Base-by-base conservation (phyloP, 108 stramenopile genomes). In the Seminavis robusta region DNA sequence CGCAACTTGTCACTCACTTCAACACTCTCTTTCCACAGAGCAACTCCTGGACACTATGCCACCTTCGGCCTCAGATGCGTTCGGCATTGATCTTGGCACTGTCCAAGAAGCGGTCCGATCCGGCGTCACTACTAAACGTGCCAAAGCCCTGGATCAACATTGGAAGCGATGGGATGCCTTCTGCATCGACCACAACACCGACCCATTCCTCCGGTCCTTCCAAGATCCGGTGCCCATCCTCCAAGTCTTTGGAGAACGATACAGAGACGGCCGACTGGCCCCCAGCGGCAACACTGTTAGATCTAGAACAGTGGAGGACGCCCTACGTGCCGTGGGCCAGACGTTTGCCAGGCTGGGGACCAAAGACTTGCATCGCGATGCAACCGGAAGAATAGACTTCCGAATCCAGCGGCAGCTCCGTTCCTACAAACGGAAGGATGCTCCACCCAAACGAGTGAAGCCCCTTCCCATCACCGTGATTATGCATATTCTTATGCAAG, bases 401-500 rank as follows among this genome's bases (percentile, higher is more conserved):
- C 65, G 72, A 1, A 37, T 67, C 4, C 20, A 24, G 1, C 41
- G 55, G 2, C 47, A 46, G 20, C 9, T 68, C 10, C 55, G 44
- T 15, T 3, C 38, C 17, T 67, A 67, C 56, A 30, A 0, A 54
- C 19, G 61, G 56, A 38, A 39, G 33, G 77, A 78, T 26, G 67
- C 62, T n/a, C 58, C 73, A 11, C 69, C 74, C 0, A 30, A 30
- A 3, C 59, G 73, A 9, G 62, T 76, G 40, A 74, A 78, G 17
- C 70, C 81, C 7, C 56, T 82, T 23, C 65, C 58, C 17, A 28
- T 66, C 9, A 33, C 29, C 1, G 8, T 56, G 4, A 4, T 56
- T 15, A 25, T 28, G 19, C 10, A 24, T 21, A 33, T 34, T 11
- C 48, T 25, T 2, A 36, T 7, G 3, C 28, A 17, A 26, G 42